Evolutionary conservation across 2,329 filamentous ascomycete genomes (phyloP).

Genomic region (Dactylellina leptospora): DNA sequence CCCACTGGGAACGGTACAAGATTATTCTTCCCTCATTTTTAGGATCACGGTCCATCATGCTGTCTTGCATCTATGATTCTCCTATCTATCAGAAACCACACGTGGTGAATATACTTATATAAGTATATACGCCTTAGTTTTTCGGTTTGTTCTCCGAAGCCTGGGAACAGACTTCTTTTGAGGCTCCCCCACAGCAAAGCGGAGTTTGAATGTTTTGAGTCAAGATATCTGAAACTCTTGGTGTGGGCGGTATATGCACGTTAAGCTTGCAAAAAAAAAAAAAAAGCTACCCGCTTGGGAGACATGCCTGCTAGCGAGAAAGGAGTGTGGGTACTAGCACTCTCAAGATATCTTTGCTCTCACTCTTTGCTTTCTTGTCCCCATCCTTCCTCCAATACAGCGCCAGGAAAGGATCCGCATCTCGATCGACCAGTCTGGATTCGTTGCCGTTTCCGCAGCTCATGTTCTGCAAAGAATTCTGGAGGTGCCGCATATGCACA

Average conservation of each 20-base stretch:
- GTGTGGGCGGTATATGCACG: constrained; percentile 33
- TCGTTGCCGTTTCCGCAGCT: constrained; percentile 42
- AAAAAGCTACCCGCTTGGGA: constrained; percentile 46
- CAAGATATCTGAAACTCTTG: constrained; percentile 52
- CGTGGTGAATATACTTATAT: no score
- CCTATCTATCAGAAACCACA: no score
- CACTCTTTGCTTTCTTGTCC: constrained; percentile 17
- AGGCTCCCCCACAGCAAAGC: constrained; percentile 22
- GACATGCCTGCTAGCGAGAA: constrained; percentile 47
- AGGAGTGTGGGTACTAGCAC: constrained; percentile 1
- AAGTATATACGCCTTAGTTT: no score
- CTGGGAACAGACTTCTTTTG: no score
- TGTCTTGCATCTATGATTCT: no score
- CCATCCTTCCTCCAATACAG: no score
- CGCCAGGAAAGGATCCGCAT: constrained; percentile 20
- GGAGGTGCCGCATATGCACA: constrained; percentile 13
- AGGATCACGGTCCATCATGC: no score
- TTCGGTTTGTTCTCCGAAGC: no score
- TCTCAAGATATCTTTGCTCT: constrained; percentile 35
- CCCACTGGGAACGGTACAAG: no score
- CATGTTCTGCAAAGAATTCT: background rate
- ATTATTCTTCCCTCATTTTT: no score
- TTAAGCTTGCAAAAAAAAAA: constrained; percentile 14
- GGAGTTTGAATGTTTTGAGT: constrained; percentile 46
- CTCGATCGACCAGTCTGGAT: constrained; percentile 25